Base-by-base conservation (phyloP, 108 stramenopile species). In the Cyclotella kingstonii region DNA sequence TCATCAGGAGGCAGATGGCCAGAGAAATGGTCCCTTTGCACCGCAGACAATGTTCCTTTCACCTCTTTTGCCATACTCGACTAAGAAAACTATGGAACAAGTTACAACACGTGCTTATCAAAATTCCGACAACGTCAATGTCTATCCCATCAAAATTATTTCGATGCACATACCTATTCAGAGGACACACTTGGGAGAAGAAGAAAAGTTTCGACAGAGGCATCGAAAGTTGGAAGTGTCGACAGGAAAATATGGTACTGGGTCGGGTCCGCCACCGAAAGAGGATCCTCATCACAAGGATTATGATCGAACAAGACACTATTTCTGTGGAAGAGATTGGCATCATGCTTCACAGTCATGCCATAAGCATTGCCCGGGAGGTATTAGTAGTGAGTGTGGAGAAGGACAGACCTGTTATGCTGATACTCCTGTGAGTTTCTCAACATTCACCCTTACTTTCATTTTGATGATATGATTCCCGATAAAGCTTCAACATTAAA, bases 281-380 rank as follows among this genome's bases (percentile, higher is more conserved):
- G 76, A 66, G 18, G 54, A 65, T 52, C 51, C 61, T 0, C 19
- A 36, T 10, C 68, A 52, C 40, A 34, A 60, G 21, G 47, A 67
- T 8, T 53, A 52, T 44, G 87, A 88, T 64, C 68, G 78, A 14
- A 87, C 67, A 34, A 51, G 82, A 27, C 84, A 93, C 56, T 89
- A 88, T 60, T 93, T 81, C 60, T 93, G 91, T 48, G 91, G 91
- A n/a, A 76, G 40, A 0, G 84, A 85, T 70, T 92, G 91, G 91
- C 86, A 89, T 66, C 81, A 92, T 74, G 91, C 91, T 0, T 30
- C 84, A 1, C 38, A 68, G 36, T 66, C 72, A 39, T 92, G 91
- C 72, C 64, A 66, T 31, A 75, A 52, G 23, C 87, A 82, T 50
- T 92, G 91, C 78, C 85, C 85, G 17, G 67, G 64, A 18, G 91